phyloP scores from a whole-genome alignment of 2,329 filamentous ascomycete genomes.

The Aspergillus sp. region DNA sequence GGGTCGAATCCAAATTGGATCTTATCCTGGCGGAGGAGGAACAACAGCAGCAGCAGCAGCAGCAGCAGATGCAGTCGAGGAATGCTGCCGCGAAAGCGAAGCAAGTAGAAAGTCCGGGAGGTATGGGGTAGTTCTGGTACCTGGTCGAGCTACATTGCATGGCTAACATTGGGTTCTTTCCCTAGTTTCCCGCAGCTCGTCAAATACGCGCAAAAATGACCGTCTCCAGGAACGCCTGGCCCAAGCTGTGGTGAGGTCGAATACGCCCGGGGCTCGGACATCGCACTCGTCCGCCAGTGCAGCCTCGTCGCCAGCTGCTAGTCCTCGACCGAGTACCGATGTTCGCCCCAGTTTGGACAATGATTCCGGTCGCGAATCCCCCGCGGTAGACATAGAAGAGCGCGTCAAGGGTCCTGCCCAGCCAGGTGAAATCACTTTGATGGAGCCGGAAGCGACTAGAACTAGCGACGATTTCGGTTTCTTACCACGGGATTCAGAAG shows the following conservation, averaged over 20 bases:
- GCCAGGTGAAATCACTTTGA: conserved; percentile 7
- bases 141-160: conserved; percentile 1
- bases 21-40: conserved; percentile 79
- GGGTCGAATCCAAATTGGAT: conserved; percentile 87
- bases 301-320: conserved; percentile 46
- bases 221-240: conserved; percentile 83
- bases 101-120: conserved; percentile 25
- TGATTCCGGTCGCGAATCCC: conserved; percentile 18
- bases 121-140: too few species aligned
- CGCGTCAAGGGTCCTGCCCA: conserved; percentile 5
- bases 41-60: conserved; percentile 34
- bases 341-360: conserved; percentile 32
- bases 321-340: conserved; percentile 40
- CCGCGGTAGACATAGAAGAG: conserved; percentile 16
- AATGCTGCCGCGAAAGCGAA: conserved; percentile 20
- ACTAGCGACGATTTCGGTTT: conserved; percentile 22
- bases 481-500: conserved; percentile 19
- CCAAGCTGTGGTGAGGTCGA: conserved; percentile 72
- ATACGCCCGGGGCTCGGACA: conserved; percentile 41
- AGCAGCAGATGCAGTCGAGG: conserved; percentile 14
- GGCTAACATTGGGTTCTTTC: conserved; percentile 23
- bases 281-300: conserved; percentile 43
- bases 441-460: conserved; percentile 8
- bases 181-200: conserved; percentile 54
- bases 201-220: conserved; percentile 63